Percentiles rank a stretch among this genome's conserved stretches.
These are phyloP conservation scores for Colletotrichum echinochloae DNA, from an alignment of 2,329 filamentous ascomycete genomes.

Conservation along the genomic window DNA sequence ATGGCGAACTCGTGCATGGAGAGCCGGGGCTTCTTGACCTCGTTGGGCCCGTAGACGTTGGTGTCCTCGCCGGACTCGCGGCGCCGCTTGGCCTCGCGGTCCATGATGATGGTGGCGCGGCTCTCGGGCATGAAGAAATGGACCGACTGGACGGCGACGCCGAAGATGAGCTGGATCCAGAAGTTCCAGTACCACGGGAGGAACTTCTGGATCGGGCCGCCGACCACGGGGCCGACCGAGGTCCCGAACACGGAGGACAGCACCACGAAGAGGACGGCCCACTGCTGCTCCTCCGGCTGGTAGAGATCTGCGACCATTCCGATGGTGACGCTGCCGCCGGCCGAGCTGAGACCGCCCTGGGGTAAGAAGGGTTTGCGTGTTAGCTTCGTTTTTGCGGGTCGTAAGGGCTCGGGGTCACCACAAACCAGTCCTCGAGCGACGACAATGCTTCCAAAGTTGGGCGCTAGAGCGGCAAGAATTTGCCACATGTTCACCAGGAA, in stretches of 20 bases:
- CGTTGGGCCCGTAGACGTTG: constrained; percentile 60
- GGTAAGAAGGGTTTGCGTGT: too few relatives aligned
- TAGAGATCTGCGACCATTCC: constrained; percentile 75
- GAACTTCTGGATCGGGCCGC: constrained; percentile 63
- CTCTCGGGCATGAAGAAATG: constrained; percentile 70
- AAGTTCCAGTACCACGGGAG: constrained; percentile 70
- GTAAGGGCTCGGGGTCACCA: neutral
- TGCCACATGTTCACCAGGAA: constrained; percentile 67
- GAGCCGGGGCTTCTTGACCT: constrained; percentile 56
- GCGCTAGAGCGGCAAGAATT: constrained; percentile 57
- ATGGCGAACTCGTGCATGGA: constrained; percentile 56
- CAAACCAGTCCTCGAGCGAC: constrained; percentile 52
- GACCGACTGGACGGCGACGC: constrained; percentile 61
- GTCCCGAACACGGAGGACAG: constrained; percentile 67
- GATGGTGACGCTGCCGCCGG: constrained; percentile 73
- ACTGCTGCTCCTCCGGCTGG: constrained; percentile 67
- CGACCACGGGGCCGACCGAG: constrained; percentile 65
- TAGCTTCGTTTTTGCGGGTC: neutral
- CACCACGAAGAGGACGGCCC: constrained; percentile 71
- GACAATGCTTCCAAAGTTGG: constrained; percentile 56
- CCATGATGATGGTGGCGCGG: constrained; percentile 67
- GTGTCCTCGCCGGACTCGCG: constrained; percentile 59
- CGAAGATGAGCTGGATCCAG: constrained; percentile 71
- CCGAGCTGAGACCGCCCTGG: constrained; percentile 69
- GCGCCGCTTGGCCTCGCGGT: constrained; percentile 67